Evolutionary conservation across 257 asterid genomes (phyloP), one percentile per base, ranked within the genome.

Genomic region (Solanum rostratum): DNA sequence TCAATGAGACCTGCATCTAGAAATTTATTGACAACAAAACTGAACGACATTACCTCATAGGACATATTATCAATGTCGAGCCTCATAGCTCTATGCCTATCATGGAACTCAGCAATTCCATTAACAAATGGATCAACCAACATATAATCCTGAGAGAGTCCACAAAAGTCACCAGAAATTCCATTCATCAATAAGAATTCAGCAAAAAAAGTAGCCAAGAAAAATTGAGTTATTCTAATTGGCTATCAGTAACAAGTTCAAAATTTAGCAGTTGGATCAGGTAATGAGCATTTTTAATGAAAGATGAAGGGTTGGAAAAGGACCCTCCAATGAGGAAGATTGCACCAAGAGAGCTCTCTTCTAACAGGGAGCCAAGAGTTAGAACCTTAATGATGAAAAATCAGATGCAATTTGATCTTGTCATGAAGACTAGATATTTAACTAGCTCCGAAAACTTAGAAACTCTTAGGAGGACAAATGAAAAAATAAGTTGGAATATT

Each of bases 61-160:
- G 98, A 92, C 99, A 94, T 96, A 65, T 90, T 93, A 87, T 96
- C 99, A 79, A 96, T 95, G 76, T 96, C 99, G n/a, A 96, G 98
- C 92, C 99, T 92, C 98, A 96, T 87, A 45, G 90, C 97, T 84
- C 96, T 89, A 89, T 96, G 98, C 84, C 97, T 87, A 87, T 96
- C 99, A 30, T 90, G 97, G 91, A 91, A 70, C 94, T 94, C 97
- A 6, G 93, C 92, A 71, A 89, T 86, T 80, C 91, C 99, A 43
- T 81, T 87, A 24, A 89, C 84, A 46, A 90, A 89, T 50, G 98
- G 98, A 91, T 93, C 97, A 19, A 92, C 88, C 80, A 91, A 85
- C 90, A 90, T 86, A 82, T 88, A 89, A 84, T 95, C 97, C 98
- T 96, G 92, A 81, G 80, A 85, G 16, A 45, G 57, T 22, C 80